phyloP scores from a whole-genome alignment of 768 basidiomycete species.

The Naganishia randhawae region DNA sequence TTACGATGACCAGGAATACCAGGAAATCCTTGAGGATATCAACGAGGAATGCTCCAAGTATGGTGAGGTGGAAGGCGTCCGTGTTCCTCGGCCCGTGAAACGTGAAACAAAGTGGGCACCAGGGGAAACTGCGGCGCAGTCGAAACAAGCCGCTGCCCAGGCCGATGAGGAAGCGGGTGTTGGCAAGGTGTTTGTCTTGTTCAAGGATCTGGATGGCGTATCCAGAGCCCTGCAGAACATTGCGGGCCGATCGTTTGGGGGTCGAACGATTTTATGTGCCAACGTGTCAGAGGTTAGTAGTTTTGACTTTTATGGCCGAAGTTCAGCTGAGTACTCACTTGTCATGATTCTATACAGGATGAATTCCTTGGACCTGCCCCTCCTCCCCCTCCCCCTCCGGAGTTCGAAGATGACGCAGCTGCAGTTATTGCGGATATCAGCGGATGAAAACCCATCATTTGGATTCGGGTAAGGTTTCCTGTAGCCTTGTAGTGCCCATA shows the following conservation, averaged over 20 bases:
- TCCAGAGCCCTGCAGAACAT: slow-evolving; percentile 73
- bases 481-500: not conserved
- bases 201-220: slow-evolving; percentile 61
- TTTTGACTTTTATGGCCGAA: not conserved
- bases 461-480: slow-evolving; percentile 30
- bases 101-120: slow-evolving; percentile 33
- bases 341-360: slow-evolving; percentile 35
- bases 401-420: slow-evolving; percentile 46
- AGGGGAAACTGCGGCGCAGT: slow-evolving; percentile 53
- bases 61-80: slow-evolving; percentile 75
- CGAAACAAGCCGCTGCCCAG: slow-evolving; percentile 72
- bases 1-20: slow-evolving; percentile 82
- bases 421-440: slow-evolving; percentile 48
- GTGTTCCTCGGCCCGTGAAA: slow-evolving; percentile 83
- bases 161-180: slow-evolving; percentile 76
- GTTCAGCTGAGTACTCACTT: not conserved
- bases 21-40: slow-evolving; percentile 89
- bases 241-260: slow-evolving; percentile 43
- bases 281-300: slow-evolving; percentile 47
- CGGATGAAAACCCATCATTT: slow-evolving; percentile 27
- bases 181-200: slow-evolving; percentile 93
- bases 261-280: slow-evolving; percentile 49
- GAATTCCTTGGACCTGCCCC: slow-evolving; percentile 47
- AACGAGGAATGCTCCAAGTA: slow-evolving; percentile 81
- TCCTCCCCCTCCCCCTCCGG: slow-evolving; percentile 46